Evolutionary conservation across 2,329 filamentous ascomycete species (phyloP), one percentile per base, ranked within the genome.

Genomic region (Ophiostoma pallidulum): DNA sequence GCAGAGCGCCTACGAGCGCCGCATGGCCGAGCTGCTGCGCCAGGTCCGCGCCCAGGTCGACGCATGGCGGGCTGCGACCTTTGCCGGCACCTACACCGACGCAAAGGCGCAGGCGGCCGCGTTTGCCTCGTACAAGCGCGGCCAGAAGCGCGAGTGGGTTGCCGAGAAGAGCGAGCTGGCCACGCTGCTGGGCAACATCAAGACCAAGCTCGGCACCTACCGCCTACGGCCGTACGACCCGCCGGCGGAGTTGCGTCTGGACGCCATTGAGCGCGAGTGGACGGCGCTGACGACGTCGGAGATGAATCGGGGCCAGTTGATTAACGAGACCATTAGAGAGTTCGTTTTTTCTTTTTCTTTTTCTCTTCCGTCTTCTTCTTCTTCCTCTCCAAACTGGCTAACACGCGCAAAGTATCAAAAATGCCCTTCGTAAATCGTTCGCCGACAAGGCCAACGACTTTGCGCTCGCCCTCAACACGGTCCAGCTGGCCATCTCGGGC

Each of bases 361-460:
- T 24, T 28, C 4, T 31, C 3, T 16, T 13, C 20, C 3, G 10
- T 13, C 20, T 12, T 24, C 6, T 39, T 39, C 20, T 20, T 35
- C 29, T 22, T 41, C 18, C 9, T 29, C 3, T 29, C 26, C 14
- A 24, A 5, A 4, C 14, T 12, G 6, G 29, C 37, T 24, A 24
- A 28, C 24, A 48, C 12, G 0, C 12, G 19, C 51, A n/a, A n/a
- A 84, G 81, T 63, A 97, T 98, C 74, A 98, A 98, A 65, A 96
- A 98, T 63, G 83, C 82, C 10, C 78, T 98, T 26, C 85, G 92
- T 41, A 87, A 83, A 59, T 88, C 86, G 1, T 98, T 98, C 64
- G 92, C 92, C 14, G 90, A 97, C 68, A 97, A 96, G 69, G 92
- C 92, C 52, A 98, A 98, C 61, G 91, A 97, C 66, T 96, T 98